These are phyloP conservation scores for Botrytis medusae DNA, from an alignment of 2,329 filamentous ascomycete species.

Conservation along the genomic window DNA sequence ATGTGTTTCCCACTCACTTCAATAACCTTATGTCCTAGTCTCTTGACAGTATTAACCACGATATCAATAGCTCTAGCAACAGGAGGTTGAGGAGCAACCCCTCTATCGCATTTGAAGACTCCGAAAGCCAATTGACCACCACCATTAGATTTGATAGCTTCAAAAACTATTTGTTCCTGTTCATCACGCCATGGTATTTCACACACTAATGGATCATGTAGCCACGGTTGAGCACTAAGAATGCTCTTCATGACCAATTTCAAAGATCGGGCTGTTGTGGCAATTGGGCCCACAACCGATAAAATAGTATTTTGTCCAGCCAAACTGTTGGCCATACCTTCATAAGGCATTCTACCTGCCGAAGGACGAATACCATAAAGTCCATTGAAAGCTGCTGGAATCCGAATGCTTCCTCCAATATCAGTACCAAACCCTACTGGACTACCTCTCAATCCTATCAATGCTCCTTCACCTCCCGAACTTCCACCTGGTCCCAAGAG, in stretches of 20 bases:
- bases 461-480: constrained; percentile 40
- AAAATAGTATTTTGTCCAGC: constrained; percentile 61
- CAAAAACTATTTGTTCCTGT: constrained; percentile 38
- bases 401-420: constrained; percentile 38
- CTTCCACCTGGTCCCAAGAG: constrained; percentile 36
- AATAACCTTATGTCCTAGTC: constrained; percentile 57
- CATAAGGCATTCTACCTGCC: constrained; percentile 46
- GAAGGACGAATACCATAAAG: constrained; percentile 44
- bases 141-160: constrained; percentile 43
- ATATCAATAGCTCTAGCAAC: constrained; percentile 54
- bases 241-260: constrained; percentile 56
- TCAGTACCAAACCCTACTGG: constrained; percentile 40
- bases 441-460: constrained; percentile 38
- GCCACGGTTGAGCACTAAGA: constrained; percentile 61
- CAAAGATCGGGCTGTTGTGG: constrained; percentile 54
- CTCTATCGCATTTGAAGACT: constrained; percentile 52
- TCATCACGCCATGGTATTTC: constrained; percentile 65
- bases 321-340: constrained; percentile 60
- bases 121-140: constrained; percentile 52
- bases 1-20: constrained; percentile 26
- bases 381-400: constrained; percentile 43
- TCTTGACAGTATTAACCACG: constrained; percentile 49
- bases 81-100: constrained; percentile 55
- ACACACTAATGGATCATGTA: constrained; percentile 62
- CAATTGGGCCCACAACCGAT: constrained; percentile 63